Base-by-base conservation (phyloP, 73 alveolate genomes). In the Paramecium biaurelia region DNA sequence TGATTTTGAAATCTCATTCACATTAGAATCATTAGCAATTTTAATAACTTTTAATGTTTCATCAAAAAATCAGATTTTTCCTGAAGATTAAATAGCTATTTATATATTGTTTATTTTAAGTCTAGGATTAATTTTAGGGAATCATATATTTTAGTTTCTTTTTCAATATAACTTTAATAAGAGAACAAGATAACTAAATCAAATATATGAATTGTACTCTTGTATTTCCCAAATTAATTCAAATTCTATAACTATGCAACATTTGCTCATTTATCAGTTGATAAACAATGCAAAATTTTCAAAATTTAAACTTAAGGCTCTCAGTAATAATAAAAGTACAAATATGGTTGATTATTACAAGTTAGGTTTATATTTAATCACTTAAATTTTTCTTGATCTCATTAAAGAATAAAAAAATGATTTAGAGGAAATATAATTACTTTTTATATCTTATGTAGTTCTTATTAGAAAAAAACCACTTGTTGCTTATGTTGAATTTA, bases 401-500 rank as follows among this genome's bases (percentile, higher is more conserved):
- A 63, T 23, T 23, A 6, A 30, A 2, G 14, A 4, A 30, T 9
- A 30, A 24, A 63, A 26, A 7, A 63, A 7, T 26, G 84, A 63
- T 4, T 26, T 30, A 3, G 84, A 63, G 4, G 84, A 63, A 63
- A 7, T 63, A 9, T 32, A 63, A 30, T 63, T 63, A 30, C 28
- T 63, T 0, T 63, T 30, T 14, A 26, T 63, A 5, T 63, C 84
- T 1, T 63, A 2, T 32, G 8, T 63, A 26, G 53, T 49, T 32
- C 28, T 30, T 23, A 24, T 63, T 14, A 63, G 45, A 32, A 63
- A 63, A 8, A 63, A 63, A 79, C 90, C 90, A 10, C 24, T 79
- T 10, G n/a, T 79, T 7, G 90, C 35, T 14, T 79, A 30, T 79
- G 90, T 45, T 6, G 90, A 79, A 79, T 47, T 79, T 23, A 79